Conservation (phyloP, 345 rosid genomes). For the Linum usitatissimum region DNA sequence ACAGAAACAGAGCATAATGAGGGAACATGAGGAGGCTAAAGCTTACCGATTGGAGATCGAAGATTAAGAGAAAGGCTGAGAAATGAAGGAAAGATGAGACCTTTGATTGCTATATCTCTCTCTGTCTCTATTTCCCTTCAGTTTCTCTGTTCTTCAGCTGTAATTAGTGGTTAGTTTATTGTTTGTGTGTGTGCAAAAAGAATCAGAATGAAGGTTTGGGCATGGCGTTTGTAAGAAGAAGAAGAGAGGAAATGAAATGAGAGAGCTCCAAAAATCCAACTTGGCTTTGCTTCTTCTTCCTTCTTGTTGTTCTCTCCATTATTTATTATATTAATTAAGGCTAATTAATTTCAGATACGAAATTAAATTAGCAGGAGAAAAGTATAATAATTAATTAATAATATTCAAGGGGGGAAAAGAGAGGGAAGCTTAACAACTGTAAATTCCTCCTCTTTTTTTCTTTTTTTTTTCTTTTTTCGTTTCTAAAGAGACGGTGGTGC, state of each 20-base stretch:
- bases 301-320: not conserved
- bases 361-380: no score
- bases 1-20: not conserved
- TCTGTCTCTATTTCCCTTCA: no score
- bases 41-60: conserved; percentile 52
- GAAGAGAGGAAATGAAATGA: not conserved
- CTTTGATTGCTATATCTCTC: not conserved
- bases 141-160: not conserved
- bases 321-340: no score
- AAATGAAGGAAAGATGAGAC: conserved; percentile 11
- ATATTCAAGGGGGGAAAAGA: not conserved
- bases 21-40: not conserved
- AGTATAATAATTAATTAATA: not conserved
- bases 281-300: not conserved
- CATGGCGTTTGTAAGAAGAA: not conserved
- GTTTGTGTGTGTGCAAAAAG: not conserved
- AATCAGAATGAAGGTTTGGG: not conserved
- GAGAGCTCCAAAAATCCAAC: not conserved
- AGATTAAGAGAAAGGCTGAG: conserved; percentile 20
- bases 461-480: not conserved
- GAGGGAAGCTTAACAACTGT: not conserved
- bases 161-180: not conserved
- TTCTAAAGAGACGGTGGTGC: not conserved
- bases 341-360: not conserved
- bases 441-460: not conserved